Evolutionary conservation across 169 alveolate genomes (phyloP).

Genomic region (Eimeria mitis): DNA sequence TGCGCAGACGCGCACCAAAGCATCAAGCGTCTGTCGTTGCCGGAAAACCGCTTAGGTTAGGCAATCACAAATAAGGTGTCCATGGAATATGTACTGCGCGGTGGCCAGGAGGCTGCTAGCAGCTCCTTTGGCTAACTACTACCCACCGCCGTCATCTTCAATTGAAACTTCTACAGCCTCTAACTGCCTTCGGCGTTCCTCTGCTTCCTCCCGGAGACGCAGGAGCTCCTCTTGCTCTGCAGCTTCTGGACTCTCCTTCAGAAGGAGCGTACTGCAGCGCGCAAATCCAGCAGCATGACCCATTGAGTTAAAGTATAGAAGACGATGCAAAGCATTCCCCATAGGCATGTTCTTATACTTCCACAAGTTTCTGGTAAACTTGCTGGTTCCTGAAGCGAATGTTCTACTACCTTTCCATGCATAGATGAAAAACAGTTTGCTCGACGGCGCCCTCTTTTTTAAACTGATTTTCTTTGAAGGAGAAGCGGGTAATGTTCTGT

Average conservation of each 20-base stretch:
- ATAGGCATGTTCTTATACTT: not conserved
- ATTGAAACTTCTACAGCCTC: conserved; percentile 86
- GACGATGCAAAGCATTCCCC: too few species aligned
- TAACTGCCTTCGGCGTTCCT: conserved; percentile 79
- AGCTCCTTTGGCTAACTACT: too few species aligned
- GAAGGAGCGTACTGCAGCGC: conserved; percentile 76
- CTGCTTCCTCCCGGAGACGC: conserved; percentile 87
- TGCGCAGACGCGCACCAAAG: not conserved
- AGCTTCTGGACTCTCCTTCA: conserved; percentile 89
- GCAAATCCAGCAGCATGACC: conserved; percentile 7
- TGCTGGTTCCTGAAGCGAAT: not conserved
- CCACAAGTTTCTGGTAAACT: not conserved
- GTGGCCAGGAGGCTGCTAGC: not conserved
- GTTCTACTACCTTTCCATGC: conserved; percentile 87
- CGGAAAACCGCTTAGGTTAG: not conserved
- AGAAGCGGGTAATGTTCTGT: conserved; percentile 90
- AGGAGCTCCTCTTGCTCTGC: conserved; percentile 89
- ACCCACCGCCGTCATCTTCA: conserved; percentile 86
- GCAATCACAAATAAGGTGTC: not conserved
- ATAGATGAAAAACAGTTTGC: conserved; percentile 89
- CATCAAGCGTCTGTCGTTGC: not conserved
- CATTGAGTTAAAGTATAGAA: not conserved
- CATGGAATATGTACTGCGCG: not conserved
- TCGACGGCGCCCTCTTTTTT: conserved; percentile 92
- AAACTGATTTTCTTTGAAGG: conserved; percentile 88